Evolutionary conservation across 2,329 filamentous ascomycete genomes (phyloP).

Genomic region (Acephala macrosclerotiorum): DNA sequence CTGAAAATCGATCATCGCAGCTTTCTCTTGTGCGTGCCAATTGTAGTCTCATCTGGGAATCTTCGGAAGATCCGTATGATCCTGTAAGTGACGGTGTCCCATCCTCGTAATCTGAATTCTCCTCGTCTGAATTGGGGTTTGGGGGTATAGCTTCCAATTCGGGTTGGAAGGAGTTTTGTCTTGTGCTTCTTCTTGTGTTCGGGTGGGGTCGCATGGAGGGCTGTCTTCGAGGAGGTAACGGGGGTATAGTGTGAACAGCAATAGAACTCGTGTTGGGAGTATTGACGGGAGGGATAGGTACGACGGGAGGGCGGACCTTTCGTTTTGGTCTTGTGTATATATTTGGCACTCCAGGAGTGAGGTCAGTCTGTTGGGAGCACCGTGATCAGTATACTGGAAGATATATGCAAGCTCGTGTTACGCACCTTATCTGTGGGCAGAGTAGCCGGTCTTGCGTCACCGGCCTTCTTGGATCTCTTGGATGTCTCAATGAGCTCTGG

Average conservation of each 20-base stretch:
- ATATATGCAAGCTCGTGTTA: slow-evolving; percentile 50
- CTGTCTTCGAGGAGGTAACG: slow-evolving; percentile 49
- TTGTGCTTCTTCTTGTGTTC: slow-evolving; percentile 50
- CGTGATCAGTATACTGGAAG: slow-evolving; percentile 17
- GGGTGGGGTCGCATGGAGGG: slow-evolving; percentile 50
- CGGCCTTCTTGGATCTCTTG: slow-evolving; percentile 71
- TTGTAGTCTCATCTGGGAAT: slow-evolving; percentile 43
- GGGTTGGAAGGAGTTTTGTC: slow-evolving; percentile 49
- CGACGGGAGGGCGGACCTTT: slow-evolving; percentile 34
- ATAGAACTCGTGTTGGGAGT: slow-evolving; percentile 48
- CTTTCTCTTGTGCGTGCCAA: slow-evolving; percentile 67
- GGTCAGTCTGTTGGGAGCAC: slow-evolving; percentile 37
- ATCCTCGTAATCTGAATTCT: slow-evolving; percentile 49
- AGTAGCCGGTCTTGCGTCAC: slow-evolving; percentile 68
- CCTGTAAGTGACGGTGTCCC: slow-evolving; percentile 43
- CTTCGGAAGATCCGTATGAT: slow-evolving; percentile 44
- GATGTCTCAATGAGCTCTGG: slow-evolving; percentile 86
- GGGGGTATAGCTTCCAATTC: slow-evolving; percentile 47
- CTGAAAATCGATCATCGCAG: slow-evolving; percentile 77
- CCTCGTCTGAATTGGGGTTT: slow-evolving; percentile 36
- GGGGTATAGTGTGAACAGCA: slow-evolving; percentile 44
- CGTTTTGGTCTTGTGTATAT: slow-evolving; percentile 41
- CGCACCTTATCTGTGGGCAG: slow-evolving; percentile 74
- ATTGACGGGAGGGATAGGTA: slow-evolving; percentile 57
- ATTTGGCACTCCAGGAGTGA: slow-evolving; percentile 42